Evolutionary conservation across 1,139 yeast species (phyloP), one percentile per base, ranked within the genome.

Genomic region (Suhomyces guaymorum): DNA sequence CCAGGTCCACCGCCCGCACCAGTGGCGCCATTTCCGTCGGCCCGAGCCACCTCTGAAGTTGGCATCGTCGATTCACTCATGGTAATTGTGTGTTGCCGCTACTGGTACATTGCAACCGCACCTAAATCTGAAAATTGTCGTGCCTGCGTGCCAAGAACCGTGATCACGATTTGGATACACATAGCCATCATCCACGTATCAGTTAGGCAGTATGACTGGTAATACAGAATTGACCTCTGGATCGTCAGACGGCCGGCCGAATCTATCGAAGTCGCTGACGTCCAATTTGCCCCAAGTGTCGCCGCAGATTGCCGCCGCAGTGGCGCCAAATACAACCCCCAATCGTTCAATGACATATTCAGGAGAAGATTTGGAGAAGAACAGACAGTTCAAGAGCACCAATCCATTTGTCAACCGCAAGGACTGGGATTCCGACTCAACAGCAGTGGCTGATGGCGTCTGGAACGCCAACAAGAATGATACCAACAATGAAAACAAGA

Each of bases 371-470:
- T n/a, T n/a, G n/a, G n/a, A n/a, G n/a, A n/a, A n/a, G n/a, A n/a
- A n/a, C n/a, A n/a, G n/a, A n/a, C 28, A 32, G 12, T 36, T 39
- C 30, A 39, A 40, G 27, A 38, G 46, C 42, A 48, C 46, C 27
- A 55, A 55, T 35, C 59, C 59, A 7, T 55, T 55, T 33, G 32
- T 28, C 24, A 34, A 36, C 13, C 9, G 16, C n/a, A 12, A 9
- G 14, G 22, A 15, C 11, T 28, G 32, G 30, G 11, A 17, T 8
- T 6, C 19, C 8, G 8, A 5, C 19, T 5, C 19, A 6, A 8
- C 19, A 5, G 8, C 19, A 21, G 23, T 21, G 7, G 5, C 23
- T 10, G 23, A 11, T 5, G 23, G 12, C n/a, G 23, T 5, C 6
- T 21, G 23, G 23, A 12, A 10, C 15, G 10, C 5, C 26, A 23